Conservation (phyloP, 768 basidiomycete species). For the Mycena alexandri region DNA sequence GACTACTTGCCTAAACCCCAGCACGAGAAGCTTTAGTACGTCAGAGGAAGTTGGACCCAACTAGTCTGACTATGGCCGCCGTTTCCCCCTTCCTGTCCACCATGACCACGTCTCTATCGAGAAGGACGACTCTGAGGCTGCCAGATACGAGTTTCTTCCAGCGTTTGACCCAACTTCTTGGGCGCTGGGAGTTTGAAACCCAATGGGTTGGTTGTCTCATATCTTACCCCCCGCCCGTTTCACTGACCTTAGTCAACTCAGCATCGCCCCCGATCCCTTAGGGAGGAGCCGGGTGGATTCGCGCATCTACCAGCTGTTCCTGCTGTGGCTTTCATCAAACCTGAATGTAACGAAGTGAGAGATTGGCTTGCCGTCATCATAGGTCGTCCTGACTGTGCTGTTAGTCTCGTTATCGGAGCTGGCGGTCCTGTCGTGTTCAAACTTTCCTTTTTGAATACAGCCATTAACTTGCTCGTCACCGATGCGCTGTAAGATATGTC, state of each 20-base stretch:
- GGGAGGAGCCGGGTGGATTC: slow-evolving; percentile 65
- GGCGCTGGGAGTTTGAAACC: slow-evolving; percentile 50
- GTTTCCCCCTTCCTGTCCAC: neutral
- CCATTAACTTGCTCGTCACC: slow-evolving; percentile 23
- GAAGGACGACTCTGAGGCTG: slow-evolving; percentile 14
- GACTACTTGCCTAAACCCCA: slow-evolving; percentile 16
- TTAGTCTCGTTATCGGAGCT: slow-evolving; percentile 19
- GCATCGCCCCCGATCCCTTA: slow-evolving; percentile 67
- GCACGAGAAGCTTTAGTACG: slow-evolving; percentile 22
- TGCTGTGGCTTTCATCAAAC: slow-evolving; percentile 80
- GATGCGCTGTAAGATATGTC: slow-evolving; percentile 19
- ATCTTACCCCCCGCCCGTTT: slow-evolving; percentile 3
- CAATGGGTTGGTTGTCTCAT: slow-evolving; percentile 45
- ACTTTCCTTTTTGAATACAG: slow-evolving; percentile 13
- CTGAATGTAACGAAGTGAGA: slow-evolving; percentile 70
- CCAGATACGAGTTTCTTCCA: neutral
- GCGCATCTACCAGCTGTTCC: slow-evolving; percentile 75
- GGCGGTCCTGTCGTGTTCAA: slow-evolving; percentile 27
- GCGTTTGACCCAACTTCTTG: slow-evolving; percentile 39
- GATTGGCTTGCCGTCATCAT: neutral
- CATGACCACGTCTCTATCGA: slow-evolving; percentile 4
- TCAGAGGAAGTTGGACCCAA: slow-evolving; percentile 1
- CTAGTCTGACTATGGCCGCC: neutral
- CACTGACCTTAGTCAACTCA: slow-evolving; percentile 35
- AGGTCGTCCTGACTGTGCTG: slow-evolving; percentile 52